A percentile compares a stretch with the other conserved stretches of the same genome.
phyloP scores from a whole-genome alignment of 2,329 filamentous ascomycete genomes.

The Davidsoniella virescens region DNA sequence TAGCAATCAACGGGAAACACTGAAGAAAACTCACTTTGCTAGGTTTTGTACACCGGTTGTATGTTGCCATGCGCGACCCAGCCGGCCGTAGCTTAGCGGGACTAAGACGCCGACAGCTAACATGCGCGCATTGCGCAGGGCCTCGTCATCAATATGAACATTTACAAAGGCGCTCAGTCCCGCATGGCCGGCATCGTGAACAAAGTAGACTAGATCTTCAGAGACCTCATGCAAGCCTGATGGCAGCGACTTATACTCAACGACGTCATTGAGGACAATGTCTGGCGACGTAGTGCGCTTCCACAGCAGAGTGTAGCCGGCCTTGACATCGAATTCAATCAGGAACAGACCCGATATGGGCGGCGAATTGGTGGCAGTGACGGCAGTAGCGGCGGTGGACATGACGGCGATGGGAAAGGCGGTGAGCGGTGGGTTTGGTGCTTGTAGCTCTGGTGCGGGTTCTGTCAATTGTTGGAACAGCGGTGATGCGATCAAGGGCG shows the following conservation, averaged over 20 bases:
- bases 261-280: conserved; percentile 64
- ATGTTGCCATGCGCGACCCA: conserved; percentile 82
- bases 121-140: conserved; percentile 77
- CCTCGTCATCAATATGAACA: conserved; percentile 56
- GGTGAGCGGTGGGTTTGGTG: neutral
- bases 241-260: conserved; percentile 92
- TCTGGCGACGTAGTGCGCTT: conserved; percentile 49
- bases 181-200: conserved; percentile 62
- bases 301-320: conserved; percentile 84
- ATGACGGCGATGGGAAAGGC: neutral
- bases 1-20: neutral
- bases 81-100: conserved; percentile 64
- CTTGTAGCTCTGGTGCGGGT: neutral
- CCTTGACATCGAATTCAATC: conserved; percentile 83
- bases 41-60: conserved; percentile 59
- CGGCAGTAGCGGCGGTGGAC: conserved; percentile 15
- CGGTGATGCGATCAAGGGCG: neutral
- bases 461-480: neutral
- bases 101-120: conserved; percentile 82
- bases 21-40: conserved; percentile 38
- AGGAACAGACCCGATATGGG: conserved; percentile 68
- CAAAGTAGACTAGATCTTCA: conserved; percentile 85
- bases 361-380: conserved; percentile 30
- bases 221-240: conserved; percentile 81
- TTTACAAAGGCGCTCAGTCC: conserved; percentile 89